These are phyloP conservation scores for Crotalaria pallida DNA, from an alignment of 306 rosid genomes.

Conservation along the genomic window DNA sequence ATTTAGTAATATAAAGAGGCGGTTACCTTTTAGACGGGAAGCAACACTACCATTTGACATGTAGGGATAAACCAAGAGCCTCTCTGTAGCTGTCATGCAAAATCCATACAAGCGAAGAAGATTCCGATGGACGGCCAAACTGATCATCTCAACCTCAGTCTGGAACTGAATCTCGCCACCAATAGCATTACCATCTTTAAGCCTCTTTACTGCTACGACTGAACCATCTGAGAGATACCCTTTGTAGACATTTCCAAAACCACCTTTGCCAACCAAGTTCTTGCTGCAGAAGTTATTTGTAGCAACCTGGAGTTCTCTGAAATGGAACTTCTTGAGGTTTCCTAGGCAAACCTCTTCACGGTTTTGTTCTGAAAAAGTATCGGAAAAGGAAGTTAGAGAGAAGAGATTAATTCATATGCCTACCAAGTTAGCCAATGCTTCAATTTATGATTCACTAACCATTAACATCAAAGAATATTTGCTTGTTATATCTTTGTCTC, in stretches of 20 bases:
- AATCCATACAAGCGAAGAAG: conserved; percentile 89
- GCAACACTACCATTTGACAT: conserved; percentile 98
- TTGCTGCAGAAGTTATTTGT: conserved; percentile 88
- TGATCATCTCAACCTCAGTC: conserved; percentile 96
- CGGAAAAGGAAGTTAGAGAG: neutral
- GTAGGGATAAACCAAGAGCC: conserved; percentile 91
- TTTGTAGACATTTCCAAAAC: conserved; percentile 94
- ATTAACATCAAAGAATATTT: conserved; percentile 77
- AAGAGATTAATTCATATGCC: neutral
- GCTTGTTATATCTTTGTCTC: conserved; percentile 79
- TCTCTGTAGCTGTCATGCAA: conserved; percentile 74
- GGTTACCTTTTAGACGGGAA: conserved; percentile 80
- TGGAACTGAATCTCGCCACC: conserved; percentile 89
- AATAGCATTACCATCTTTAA: conserved; percentile 77
- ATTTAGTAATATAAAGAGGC: neutral
- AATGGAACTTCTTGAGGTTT: conserved; percentile 73
- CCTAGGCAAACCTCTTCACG: conserved; percentile 83
- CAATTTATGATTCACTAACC: conserved; percentile 46
- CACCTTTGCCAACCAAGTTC: conserved; percentile 85
- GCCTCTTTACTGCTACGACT: conserved; percentile 81
- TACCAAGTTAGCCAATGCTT: neutral
- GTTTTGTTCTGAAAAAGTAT: conserved; percentile 54
- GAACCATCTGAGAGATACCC: conserved; percentile 78
- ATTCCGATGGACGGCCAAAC: conserved; percentile 90
- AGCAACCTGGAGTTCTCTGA: conserved; percentile 87